Percentiles rank a stretch among this genome's conserved stretches.
Evolutionary conservation across 257 asterid species (phyloP).

Genomic region (Linderniella brevidens): DNA sequence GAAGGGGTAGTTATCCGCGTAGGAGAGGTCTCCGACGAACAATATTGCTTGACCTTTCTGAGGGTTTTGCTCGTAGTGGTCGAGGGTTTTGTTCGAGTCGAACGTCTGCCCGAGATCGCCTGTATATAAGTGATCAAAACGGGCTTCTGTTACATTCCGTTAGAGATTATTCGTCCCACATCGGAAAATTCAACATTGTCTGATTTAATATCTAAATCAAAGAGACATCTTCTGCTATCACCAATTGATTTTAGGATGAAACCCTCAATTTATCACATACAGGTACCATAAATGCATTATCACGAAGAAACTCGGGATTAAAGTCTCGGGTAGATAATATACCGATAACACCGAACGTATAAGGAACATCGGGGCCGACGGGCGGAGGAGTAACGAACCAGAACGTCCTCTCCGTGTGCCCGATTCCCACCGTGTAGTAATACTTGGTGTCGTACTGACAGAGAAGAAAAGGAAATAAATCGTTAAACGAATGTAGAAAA

Average conservation of each 20-base stretch:
- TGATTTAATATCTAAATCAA: too few relatives aligned
- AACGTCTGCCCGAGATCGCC: slow-evolving; percentile 81
- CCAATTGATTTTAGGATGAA: too few relatives aligned
- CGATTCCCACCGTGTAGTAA: slow-evolving; percentile 42
- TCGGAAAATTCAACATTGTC: too few relatives aligned
- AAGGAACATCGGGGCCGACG: slow-evolving; percentile 60
- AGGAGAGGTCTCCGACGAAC: slow-evolving; percentile 75
- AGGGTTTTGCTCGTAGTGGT: slow-evolving; percentile 62
- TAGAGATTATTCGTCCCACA: too few relatives aligned
- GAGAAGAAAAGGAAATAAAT: not conserved
- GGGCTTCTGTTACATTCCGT: not conserved
- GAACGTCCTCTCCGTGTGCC: slow-evolving; percentile 25
- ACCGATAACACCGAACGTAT: slow-evolving; percentile 72
- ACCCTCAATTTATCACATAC: too few relatives aligned
- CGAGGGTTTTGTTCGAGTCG: slow-evolving; percentile 55
- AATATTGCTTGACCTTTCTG: slow-evolving; percentile 44
- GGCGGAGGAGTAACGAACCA: slow-evolving; percentile 56
- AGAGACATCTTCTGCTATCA: too few relatives aligned
- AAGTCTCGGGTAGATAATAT: not conserved
- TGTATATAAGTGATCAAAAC: slow-evolving; percentile 5
- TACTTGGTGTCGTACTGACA: slow-evolving; percentile 48
- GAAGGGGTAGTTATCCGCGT: slow-evolving; percentile 49
- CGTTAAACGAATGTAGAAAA: not conserved
- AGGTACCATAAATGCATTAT: too few relatives aligned
- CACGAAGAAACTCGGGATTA: too few relatives aligned